Conservation (phyloP, 2,329 filamentous ascomycete genomes). For the Chaetoscypha palmicola region DNA sequence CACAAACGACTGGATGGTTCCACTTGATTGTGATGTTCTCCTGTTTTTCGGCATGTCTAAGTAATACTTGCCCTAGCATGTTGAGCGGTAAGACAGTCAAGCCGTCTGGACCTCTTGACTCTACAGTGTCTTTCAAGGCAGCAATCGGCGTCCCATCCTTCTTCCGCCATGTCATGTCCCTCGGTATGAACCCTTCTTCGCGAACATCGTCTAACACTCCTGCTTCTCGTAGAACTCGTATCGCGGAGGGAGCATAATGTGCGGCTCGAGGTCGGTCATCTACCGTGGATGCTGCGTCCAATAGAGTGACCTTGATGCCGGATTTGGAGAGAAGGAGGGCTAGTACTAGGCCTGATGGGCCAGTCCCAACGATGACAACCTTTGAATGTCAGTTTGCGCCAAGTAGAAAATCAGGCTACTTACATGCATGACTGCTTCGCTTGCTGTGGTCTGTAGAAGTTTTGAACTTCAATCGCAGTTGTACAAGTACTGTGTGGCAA, state of each 20-base stretch:
- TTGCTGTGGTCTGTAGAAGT: too few relatives aligned
- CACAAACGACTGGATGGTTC: constrained; percentile 39
- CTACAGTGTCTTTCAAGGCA: constrained; percentile 24
- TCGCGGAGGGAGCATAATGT: constrained; percentile 52
- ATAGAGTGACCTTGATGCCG: constrained; percentile 44
- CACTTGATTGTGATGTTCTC: constrained; percentile 35
- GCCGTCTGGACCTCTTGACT: constrained; percentile 29
- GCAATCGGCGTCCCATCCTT: constrained; percentile 33
- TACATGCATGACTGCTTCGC: too few relatives aligned
- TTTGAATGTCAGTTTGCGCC: too few relatives aligned
- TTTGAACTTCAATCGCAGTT: too few relatives aligned
- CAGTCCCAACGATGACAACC: constrained; percentile 43
- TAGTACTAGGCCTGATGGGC: constrained; percentile 43
- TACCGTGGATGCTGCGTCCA: constrained; percentile 48
- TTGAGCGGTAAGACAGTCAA: constrained; percentile 40
- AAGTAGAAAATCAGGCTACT: too few relatives aligned
- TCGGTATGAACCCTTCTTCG: constrained; percentile 35
- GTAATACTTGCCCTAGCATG: constrained; percentile 36
- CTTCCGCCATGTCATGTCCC: constrained; percentile 39
- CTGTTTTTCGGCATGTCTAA: constrained; percentile 32
- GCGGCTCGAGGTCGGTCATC: constrained; percentile 56
- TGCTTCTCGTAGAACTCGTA: constrained; percentile 51
- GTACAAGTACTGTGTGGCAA: too few relatives aligned
- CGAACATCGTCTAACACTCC: constrained; percentile 49
- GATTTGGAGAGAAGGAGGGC: constrained; percentile 44